phyloP scores from a whole-genome alignment of 768 basidiomycete genomes.

The Tulasnella sp. region DNA sequence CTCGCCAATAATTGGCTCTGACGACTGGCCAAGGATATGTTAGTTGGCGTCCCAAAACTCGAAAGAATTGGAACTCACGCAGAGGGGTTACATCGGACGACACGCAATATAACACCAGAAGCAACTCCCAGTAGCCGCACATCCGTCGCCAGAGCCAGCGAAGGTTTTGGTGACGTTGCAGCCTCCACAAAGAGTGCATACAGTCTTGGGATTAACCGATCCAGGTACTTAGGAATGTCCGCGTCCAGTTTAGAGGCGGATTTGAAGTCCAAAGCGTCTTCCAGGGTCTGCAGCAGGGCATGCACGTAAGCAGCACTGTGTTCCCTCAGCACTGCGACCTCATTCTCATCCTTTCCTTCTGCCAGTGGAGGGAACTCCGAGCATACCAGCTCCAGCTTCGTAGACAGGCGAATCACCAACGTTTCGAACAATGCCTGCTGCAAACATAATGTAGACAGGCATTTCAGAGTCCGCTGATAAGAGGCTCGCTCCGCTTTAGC shows the following conservation, averaged over 20 bases:
- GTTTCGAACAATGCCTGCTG: conserved; percentile 78
- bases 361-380: conserved; percentile 40
- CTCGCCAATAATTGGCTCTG: conserved; percentile 2
- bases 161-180: conserved; percentile 36
- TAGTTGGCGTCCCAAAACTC: background rate
- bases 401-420: conserved; percentile 69
- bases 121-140: conserved; percentile 57
- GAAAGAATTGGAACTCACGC: conserved; percentile 53
- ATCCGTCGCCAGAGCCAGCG: conserved; percentile 42
- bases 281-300: conserved; percentile 69
- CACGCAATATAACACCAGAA: conserved; percentile 60
- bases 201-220: conserved; percentile 66
- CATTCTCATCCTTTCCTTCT: conserved; percentile 34
- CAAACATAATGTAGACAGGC: conserved; percentile 67
- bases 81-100: conserved; percentile 59
- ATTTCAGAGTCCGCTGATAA: conserved; percentile 64
- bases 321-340: conserved; percentile 43
- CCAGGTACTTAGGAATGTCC: conserved; percentile 78
- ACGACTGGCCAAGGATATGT: background rate
- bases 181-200: conserved; percentile 60
- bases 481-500: conserved; percentile 55
- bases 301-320: conserved; percentile 79
- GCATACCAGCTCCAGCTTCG: conserved; percentile 59
- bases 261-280: conserved; percentile 57
- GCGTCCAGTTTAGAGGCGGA: conserved; percentile 48